A percentile compares a stretch with the other conserved stretches of the same genome.
phyloP scores from a whole-genome alignment of 768 basidiomycete genomes.

The Symmetrospora coprosmae region DNA sequence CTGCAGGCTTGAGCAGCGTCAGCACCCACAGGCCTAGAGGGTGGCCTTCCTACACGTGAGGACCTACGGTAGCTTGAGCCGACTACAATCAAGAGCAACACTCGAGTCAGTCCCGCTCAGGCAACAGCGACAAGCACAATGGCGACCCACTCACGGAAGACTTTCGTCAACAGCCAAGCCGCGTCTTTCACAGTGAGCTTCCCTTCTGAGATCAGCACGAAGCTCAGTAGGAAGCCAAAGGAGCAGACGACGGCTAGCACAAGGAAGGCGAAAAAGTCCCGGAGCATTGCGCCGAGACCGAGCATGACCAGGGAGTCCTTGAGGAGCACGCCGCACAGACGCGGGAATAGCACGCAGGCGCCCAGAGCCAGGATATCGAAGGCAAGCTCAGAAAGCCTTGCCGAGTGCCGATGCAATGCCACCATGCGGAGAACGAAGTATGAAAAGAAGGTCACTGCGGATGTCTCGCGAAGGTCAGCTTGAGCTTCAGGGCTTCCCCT shows the following conservation, averaged over 20 bases:
- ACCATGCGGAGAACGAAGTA: constrained; percentile 55
- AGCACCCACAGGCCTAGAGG: too few species aligned
- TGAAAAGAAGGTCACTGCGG: constrained; percentile 45
- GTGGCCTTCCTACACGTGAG: constrained; percentile 24
- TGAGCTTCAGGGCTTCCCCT: too few species aligned
- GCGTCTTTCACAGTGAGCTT: not conserved
- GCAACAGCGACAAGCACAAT: too few species aligned
- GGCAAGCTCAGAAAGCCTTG: constrained; percentile 45
- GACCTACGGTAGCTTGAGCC: constrained; percentile 8
- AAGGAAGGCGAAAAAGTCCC: constrained; percentile 1
- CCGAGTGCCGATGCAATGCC: constrained; percentile 47
- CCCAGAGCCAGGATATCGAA: constrained; percentile 59
- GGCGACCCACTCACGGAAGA: too few species aligned
- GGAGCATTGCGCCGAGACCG: constrained; percentile 16
- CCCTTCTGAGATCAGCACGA: not conserved
- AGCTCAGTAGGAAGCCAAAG: constrained; percentile 5
- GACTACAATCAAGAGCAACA: too few species aligned
- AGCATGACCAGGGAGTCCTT: constrained; percentile 28
- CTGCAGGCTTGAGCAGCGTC: not conserved
- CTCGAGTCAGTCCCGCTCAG: not conserved
- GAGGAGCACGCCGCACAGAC: constrained; percentile 37
- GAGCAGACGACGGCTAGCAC: constrained; percentile 3
- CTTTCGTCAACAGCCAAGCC: constrained; percentile 14
- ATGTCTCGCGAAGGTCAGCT: not conserved
- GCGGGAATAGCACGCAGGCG: constrained; percentile 70